phyloP scores from a whole-genome alignment of 2,329 filamentous ascomycete species.

The Lecanicillium sp. region DNA sequence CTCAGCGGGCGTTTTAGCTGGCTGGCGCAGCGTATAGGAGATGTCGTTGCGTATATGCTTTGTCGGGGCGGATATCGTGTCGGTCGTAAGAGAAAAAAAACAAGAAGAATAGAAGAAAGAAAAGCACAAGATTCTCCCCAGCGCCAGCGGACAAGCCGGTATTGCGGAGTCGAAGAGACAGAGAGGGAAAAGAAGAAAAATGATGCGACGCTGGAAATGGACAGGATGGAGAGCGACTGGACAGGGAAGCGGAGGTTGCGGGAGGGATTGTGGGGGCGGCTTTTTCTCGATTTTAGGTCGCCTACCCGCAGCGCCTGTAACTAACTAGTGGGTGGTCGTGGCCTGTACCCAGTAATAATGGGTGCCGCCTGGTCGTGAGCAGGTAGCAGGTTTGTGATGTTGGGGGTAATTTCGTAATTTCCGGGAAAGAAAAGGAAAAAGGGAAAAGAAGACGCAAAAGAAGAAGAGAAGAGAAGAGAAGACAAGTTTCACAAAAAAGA shows the following conservation, averaged over 20 bases:
- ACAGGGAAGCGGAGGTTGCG: slow-evolving; percentile 1
- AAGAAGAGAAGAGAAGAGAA: background rate
- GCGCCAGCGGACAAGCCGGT: too few species aligned
- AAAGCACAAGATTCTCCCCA: background rate
- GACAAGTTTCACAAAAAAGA: background rate
- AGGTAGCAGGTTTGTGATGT: too few species aligned
- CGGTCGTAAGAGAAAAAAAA: background rate
- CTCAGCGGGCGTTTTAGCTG: slow-evolving; percentile 5
- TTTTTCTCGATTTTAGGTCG: slow-evolving; percentile 4
- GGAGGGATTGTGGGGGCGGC: slow-evolving; percentile 10
- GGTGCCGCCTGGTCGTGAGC: too few species aligned
- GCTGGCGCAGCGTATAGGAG: slow-evolving; percentile 5
- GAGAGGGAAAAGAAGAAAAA: background rate
- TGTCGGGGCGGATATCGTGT: background rate
- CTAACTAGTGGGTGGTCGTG: too few species aligned
- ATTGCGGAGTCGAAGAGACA: background rate
- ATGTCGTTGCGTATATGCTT: too few species aligned
- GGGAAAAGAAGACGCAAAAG: too few species aligned
- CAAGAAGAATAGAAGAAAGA: background rate
- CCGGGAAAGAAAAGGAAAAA: too few species aligned
- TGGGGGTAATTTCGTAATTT: too few species aligned
- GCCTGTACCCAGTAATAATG: too few species aligned
- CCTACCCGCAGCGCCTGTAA: too few species aligned
- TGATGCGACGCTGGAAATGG: slow-evolving; percentile 2
- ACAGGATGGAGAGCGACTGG: background rate